Conservation (phyloP, 495 filamentous ascomycete species). For the Penicillium canescens region DNA sequence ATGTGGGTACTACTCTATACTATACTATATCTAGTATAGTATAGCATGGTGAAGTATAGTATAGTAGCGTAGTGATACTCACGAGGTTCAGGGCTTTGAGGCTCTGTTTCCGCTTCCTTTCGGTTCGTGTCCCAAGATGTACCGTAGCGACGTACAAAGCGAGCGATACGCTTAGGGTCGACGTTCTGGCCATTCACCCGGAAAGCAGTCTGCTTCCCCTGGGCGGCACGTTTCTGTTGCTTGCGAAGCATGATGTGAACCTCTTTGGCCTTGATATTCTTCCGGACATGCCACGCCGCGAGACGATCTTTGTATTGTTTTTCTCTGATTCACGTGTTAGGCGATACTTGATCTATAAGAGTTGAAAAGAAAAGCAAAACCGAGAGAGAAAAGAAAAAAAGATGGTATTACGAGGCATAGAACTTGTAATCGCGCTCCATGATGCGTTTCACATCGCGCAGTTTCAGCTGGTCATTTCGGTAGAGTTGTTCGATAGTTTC, state of each 20-base stretch:
- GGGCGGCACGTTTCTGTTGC: constrained; percentile 42
- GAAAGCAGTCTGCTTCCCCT: constrained; percentile 45
- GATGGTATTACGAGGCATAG: constrained; percentile 37
- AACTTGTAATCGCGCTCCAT: constrained; percentile 47
- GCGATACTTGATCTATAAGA: constrained; percentile 11
- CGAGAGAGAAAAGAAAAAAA: constrained; percentile 17
- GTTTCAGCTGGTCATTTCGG: constrained; percentile 42
- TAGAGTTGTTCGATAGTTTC: constrained; percentile 43
- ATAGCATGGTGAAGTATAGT: too few species aligned
- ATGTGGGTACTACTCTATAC: not conserved
- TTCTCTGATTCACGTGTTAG: constrained; percentile 32
- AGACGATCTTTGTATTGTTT: constrained; percentile 51
- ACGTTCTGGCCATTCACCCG: constrained; percentile 39
- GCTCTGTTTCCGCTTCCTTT: constrained; percentile 17
- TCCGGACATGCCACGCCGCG: constrained; percentile 43
- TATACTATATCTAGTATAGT: too few species aligned
- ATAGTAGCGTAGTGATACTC: constrained; percentile 3
- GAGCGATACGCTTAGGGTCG: constrained; percentile 39
- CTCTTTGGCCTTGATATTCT: constrained; percentile 47
- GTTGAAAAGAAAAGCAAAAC: constrained; percentile 3
- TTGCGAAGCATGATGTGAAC: constrained; percentile 46
- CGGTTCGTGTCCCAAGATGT: constrained; percentile 22
- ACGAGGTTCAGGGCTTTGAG: constrained; percentile 39
- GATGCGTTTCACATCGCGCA: constrained; percentile 43
- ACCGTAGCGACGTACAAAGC: constrained; percentile 40